A percentile compares a stretch with the other conserved stretches of the same genome.
Conservation (phyloP, 1,139 yeast genomes). For the Kluyveromyces sp. region DNA sequence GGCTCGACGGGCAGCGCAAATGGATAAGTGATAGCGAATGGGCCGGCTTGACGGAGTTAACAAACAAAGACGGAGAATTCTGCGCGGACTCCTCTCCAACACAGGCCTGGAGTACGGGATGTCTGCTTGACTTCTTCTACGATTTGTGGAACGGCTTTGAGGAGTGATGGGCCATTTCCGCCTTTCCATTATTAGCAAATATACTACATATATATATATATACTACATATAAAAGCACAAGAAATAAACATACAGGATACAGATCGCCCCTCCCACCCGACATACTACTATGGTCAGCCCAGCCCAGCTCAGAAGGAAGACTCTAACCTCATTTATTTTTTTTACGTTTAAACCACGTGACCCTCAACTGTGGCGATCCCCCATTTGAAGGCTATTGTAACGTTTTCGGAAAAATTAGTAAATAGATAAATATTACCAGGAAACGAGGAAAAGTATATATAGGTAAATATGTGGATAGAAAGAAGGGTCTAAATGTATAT, state of each 20-base stretch:
- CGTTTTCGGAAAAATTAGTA: no score
- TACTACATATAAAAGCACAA: not conserved
- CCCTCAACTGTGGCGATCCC: no score
- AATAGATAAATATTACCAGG: not conserved
- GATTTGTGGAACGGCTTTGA: slow-evolving; percentile 41
- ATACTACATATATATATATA: not conserved
- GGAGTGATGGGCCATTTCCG: slow-evolving; percentile 3
- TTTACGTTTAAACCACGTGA: not conserved
- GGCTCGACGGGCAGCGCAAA: slow-evolving; percentile 55
- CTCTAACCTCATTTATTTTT: no score
- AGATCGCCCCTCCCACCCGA: no score
- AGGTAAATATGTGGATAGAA: not conserved
- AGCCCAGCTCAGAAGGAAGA: no score
- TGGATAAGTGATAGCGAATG: slow-evolving; percentile 74
- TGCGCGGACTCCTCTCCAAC: slow-evolving; percentile 89
- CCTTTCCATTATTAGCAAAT: not conserved
- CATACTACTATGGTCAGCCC: no score
- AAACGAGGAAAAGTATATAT: no score
- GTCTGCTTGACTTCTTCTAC: slow-evolving; percentile 70
- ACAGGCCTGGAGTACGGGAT: slow-evolving; percentile 93
- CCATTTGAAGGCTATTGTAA: no score
- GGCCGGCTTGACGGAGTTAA: slow-evolving; percentile 91
- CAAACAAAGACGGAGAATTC: slow-evolving; percentile 75
- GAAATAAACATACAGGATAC: no score
- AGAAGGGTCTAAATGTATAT: no score